phyloP scores from a whole-genome alignment of 1,284 basidiomycete species.

The Vanrija sp. region DNA sequence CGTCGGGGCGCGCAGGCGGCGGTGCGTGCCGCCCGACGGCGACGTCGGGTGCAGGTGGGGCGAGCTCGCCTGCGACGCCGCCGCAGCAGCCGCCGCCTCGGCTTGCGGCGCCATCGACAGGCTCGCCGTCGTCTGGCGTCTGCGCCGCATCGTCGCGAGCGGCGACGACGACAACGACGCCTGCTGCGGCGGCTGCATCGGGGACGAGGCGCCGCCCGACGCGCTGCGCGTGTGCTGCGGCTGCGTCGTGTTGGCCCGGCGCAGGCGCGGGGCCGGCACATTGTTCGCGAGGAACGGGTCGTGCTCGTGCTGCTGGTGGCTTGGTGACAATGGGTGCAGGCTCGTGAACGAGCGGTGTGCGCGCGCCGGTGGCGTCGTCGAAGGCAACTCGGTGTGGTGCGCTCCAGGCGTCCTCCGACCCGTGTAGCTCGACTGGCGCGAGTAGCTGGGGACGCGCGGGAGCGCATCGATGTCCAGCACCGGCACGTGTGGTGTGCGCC shows the following conservation, averaged over 20 bases:
- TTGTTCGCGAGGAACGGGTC: not conserved
- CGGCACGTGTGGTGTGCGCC: not conserved
- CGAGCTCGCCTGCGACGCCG: slow-evolving; percentile 19
- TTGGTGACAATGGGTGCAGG: too few relatives aligned
- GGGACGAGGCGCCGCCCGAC: not conserved
- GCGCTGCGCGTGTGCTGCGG: not conserved
- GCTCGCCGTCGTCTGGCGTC: slow-evolving; percentile 22
- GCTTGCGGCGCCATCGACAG: slow-evolving; percentile 5
- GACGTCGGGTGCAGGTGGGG: slow-evolving; percentile 21
- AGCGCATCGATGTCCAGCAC: not conserved
- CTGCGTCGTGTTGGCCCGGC: slow-evolving; percentile 9
- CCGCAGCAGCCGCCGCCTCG: slow-evolving; percentile 2
- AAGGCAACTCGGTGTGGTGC: not conserved
- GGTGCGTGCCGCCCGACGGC: slow-evolving; percentile 29
- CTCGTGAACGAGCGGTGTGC: not conserved
- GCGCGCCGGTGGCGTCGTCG: not conserved
- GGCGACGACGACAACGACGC: not conserved
- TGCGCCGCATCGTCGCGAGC: slow-evolving; percentile 9
- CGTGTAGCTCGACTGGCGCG: too few relatives aligned
- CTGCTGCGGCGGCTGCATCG: not conserved
- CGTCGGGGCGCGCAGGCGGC: slow-evolving; percentile 30
- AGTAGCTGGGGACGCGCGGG: not conserved
- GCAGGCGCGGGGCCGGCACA: slow-evolving; percentile 5
- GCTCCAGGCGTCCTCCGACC: too few relatives aligned
- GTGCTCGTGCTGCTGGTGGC: not conserved